Percentiles rank a stretch among this genome's conserved stretches.
Evolutionary conservation across 345 rosid species (phyloP).

Genomic region (Dimocarpus longan): DNA sequence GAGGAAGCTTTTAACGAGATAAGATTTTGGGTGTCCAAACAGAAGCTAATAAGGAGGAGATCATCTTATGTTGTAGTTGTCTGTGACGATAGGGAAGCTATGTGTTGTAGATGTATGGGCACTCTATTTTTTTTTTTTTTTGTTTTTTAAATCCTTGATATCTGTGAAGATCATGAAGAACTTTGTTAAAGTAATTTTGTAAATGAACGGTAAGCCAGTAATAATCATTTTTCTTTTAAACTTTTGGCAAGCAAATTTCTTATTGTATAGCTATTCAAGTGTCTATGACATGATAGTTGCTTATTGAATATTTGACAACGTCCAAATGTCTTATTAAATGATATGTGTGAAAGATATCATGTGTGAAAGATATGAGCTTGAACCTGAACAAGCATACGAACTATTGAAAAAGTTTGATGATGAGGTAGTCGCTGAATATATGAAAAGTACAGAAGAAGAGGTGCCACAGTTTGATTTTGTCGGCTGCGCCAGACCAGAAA

Average conservation of each 20-base stretch:
- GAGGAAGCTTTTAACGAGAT: not conserved
- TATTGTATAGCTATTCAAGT: not conserved
- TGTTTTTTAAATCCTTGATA: not conserved
- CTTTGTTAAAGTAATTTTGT: not conserved
- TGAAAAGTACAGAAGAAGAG: constrained; percentile 60
- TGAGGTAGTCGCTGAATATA: constrained; percentile 75
- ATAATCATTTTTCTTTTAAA: not conserved
- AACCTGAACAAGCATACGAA: constrained; percentile 81
- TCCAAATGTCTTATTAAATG: constrained; percentile 47
- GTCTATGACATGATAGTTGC: constrained; percentile 8
- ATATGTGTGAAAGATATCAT: constrained; percentile 80
- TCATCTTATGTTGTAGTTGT: not conserved
- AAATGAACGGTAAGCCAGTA: not conserved
- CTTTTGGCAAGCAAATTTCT: not conserved
- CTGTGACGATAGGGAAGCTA: too few relatives aligned
- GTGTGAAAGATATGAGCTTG: constrained; percentile 82
- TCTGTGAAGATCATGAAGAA: not conserved
- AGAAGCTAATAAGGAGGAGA: not conserved
- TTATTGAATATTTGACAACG: not conserved
- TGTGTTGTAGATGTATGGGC: too few relatives aligned
- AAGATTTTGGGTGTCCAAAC: not conserved
- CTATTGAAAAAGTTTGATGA: constrained; percentile 84
- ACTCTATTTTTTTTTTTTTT: not conserved
- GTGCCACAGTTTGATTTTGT: constrained; percentile 61
- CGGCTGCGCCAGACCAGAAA: constrained; percentile 48